Base-by-base conservation (phyloP, 129 eudicot genomes). In the Cynara cardunculus region DNA sequence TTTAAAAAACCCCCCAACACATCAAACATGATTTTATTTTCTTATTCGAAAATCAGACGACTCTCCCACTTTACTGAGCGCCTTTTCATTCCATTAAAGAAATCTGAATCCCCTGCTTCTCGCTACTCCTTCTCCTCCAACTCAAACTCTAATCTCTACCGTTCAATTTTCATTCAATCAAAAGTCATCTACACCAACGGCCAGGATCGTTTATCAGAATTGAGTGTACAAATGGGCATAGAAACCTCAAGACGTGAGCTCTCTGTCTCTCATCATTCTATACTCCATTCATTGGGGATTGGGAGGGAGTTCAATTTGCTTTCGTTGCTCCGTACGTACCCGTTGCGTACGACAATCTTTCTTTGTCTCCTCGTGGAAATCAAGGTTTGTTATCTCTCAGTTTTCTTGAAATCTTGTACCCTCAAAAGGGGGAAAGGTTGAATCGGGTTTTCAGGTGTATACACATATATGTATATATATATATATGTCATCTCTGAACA, bases 241-340 rank as follows among this genome's bases (percentile, higher is more conserved):
- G 31, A n/a, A n/a, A 59, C 49, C 73, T 69, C 44, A 71, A 76
- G 61, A 65, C 81, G 81, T 77, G 68, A 27, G 19, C 22, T 61
- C 39, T 46, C 25, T 74, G n/a, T 78, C 5, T 77, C 59, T 77
- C 73, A 41, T 28, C 78, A 83, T 77, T 71, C 80, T 72, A 28
- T 74, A 69, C 68, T 27, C 74, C 85, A 46, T 75, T 81, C 85
- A 31, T 75, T 82, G 41, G 74, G 65, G 82, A 83, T 83, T 83
- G 69, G 74, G 68, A 61, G 37, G 3, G 46, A 49, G 6, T 70
- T 25, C 78, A 83, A 83, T 56, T 59, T 69, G 35, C 73, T 69
- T 82, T 68, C 85, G 69, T 53, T 69, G 76, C 67, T 75, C 77
- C 82, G 82, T 77, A 78, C 73, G 62, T 24, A 67, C 74, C 74